phyloP scores from a whole-genome alignment of 164 flowering plant genomes.

The Saururus chinensis region DNA sequence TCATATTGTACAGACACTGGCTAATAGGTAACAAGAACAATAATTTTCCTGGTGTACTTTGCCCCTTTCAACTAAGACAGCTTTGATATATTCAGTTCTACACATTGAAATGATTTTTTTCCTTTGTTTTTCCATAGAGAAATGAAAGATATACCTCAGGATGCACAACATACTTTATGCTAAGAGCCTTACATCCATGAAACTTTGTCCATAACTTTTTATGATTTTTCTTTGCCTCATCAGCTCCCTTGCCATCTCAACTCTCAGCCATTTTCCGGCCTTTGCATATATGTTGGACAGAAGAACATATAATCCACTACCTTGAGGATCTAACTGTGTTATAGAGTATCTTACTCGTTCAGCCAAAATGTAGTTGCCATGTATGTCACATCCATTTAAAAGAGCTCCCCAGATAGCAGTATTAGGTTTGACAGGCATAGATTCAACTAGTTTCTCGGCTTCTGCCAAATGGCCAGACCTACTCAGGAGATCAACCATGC shows the following conservation, averaged over 20 bases:
- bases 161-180: background rate
- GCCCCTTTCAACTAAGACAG: too few species aligned
- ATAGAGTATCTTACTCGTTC: constrained; percentile 7
- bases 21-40: too few species aligned
- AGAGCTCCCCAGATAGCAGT: constrained; percentile 17
- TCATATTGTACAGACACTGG: too few species aligned
- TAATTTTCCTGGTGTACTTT: too few species aligned
- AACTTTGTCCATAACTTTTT: constrained; percentile 18
- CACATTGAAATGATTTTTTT: too few species aligned
- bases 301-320: constrained; percentile 20
- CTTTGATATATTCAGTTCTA: too few species aligned
- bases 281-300: constrained; percentile 21
- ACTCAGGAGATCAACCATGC: constrained; percentile 24
- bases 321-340: constrained; percentile 10
- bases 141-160: too few species aligned
- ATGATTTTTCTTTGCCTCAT: constrained; percentile 8
- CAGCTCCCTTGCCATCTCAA: constrained; percentile 18
- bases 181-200: constrained; percentile 5
- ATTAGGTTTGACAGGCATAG: constrained; percentile 19
- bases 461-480: constrained; percentile 18
- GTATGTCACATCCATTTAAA: constrained; percentile 20
- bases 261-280: constrained; percentile 20
- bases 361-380: constrained; percentile 12
- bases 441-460: constrained; percentile 13
- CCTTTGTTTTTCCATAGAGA: too few species aligned